Base-by-base conservation (phyloP, 2,329 filamentous ascomycete genomes). In the Claviceps sp. region DNA sequence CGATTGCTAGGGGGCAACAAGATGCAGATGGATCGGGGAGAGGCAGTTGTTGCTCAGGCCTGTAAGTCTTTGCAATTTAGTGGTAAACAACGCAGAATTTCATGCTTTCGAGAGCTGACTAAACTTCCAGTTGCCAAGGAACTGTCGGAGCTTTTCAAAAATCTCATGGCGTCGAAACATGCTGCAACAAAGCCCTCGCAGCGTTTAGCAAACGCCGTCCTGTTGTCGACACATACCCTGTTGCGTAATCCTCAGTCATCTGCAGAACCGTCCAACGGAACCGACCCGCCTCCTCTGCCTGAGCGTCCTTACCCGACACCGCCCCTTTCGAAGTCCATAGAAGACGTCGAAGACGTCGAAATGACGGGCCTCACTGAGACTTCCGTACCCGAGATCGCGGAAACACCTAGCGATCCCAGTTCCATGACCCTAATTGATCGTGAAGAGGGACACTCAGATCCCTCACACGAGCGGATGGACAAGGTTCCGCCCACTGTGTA, bases 131-230 rank as follows among this genome's bases (percentile, higher is more conserved):
- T 95, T 62, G 79, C 87, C n/a, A 75, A 77, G 52, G 85, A 90
- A 64, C 74, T 96, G 42, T 76, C 77, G 26, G 71, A 69, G 3
- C 71, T 95, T 0, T 95, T 95, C 61, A 66, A 76, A 10, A 76
- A 81, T 53, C 81, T 95, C 62, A 82, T 85, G 54, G 76, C 73
- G 1, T 82, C 84, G 1, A 70, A 78, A 4, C 72, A 75, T 42
- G 69, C 74, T 11, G 82, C 77, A 16, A 81, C 90, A 34, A 80
- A 76, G 44, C 89, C 89, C 1, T 82, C 83, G 3, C 83, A 85
- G 59, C 81, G 88, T 57, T 75, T 96, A 38, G 89, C 89, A 26
- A 84, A 89, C 48, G 78, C 90, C 41, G 89, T 89, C 1, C 73
- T 95, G 22, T 79, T 87, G 1, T 73, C 73, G 3, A 74, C 71